phyloP scores from a whole-genome alignment of 495 filamentous ascomycete species.

The Aspergillus conjunctus region DNA sequence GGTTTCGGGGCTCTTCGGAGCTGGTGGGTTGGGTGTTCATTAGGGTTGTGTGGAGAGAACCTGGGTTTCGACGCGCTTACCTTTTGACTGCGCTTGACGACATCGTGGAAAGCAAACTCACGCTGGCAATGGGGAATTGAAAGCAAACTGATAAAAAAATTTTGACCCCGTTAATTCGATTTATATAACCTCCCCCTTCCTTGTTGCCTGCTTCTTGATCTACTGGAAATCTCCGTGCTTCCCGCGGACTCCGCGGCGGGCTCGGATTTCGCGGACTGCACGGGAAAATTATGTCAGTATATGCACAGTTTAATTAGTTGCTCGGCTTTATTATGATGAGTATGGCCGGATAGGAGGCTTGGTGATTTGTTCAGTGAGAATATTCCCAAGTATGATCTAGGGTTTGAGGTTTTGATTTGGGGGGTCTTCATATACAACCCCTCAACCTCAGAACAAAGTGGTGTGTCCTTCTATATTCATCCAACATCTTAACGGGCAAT shows the following conservation, averaged over 20 bases:
- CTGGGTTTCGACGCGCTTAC: neutral
- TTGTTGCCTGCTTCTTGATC: neutral
- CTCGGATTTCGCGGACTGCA: constrained; percentile 3
- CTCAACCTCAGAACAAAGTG: too few relatives aligned
- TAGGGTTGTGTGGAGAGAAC: neutral
- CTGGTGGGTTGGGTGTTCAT: constrained; percentile 1
- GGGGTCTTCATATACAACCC: too few relatives aligned
- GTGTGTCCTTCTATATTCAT: too few relatives aligned
- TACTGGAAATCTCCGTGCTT: constrained; percentile 8
- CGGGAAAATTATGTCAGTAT: too few relatives aligned
- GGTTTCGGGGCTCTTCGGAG: neutral
- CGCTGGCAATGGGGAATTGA: neutral
- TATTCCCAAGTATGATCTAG: too few relatives aligned
- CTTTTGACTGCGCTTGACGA: neutral
- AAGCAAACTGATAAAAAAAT: neutral
- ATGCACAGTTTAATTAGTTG: too few relatives aligned
- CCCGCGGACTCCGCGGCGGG: constrained; percentile 25
- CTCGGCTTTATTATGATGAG: too few relatives aligned
- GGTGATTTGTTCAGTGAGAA: too few relatives aligned
- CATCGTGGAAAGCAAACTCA: neutral
- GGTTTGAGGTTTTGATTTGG: too few relatives aligned
- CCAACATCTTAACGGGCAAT: too few relatives aligned
- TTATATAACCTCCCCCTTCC: neutral
- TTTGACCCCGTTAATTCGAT: neutral
- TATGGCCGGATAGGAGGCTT: too few relatives aligned